A percentile compares a stretch with the other conserved stretches of the same genome.
These are phyloP conservation scores for Xerocomus potaroensis DNA, from an alignment of 768 basidiomycete genomes.

Conservation along the genomic window DNA sequence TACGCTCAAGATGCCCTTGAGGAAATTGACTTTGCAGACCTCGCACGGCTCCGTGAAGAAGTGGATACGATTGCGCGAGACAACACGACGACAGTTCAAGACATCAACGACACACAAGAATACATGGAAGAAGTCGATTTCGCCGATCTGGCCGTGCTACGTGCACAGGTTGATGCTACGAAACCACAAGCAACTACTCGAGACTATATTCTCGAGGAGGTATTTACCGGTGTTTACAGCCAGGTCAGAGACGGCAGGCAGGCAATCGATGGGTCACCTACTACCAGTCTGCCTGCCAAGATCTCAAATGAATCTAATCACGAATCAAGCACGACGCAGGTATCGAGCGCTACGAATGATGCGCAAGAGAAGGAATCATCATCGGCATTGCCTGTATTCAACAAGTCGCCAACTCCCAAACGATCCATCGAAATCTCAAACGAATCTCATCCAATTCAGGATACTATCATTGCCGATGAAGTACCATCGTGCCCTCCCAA, in stretches of 20 bases:
- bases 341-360: neutral
- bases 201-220: constrained; percentile 31
- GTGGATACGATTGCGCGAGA: constrained; percentile 31
- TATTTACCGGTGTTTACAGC: constrained; percentile 36
- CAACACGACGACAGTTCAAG: neutral
- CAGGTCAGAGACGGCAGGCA: constrained; percentile 4
- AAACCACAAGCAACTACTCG: neutral
- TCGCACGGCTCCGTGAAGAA: constrained; percentile 42
- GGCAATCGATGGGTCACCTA: no score
- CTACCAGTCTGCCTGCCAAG: no score
- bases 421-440: constrained; percentile 10
- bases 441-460: neutral
- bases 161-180: constrained; percentile 15
- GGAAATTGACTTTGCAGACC: constrained; percentile 65
- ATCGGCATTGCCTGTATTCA: neutral
- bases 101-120: constrained; percentile 33
- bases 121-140: constrained; percentile 52
- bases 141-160: constrained; percentile 31
- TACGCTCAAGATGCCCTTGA: constrained; percentile 37
- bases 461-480: neutral
- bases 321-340: neutral
- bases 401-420: constrained; percentile 5
- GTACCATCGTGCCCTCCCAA: neutral
- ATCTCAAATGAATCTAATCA: no score
- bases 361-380: neutral